Conservation (phyloP, 2,329 filamentous ascomycete genomes). For the Sarocladiaceae sp. region DNA sequence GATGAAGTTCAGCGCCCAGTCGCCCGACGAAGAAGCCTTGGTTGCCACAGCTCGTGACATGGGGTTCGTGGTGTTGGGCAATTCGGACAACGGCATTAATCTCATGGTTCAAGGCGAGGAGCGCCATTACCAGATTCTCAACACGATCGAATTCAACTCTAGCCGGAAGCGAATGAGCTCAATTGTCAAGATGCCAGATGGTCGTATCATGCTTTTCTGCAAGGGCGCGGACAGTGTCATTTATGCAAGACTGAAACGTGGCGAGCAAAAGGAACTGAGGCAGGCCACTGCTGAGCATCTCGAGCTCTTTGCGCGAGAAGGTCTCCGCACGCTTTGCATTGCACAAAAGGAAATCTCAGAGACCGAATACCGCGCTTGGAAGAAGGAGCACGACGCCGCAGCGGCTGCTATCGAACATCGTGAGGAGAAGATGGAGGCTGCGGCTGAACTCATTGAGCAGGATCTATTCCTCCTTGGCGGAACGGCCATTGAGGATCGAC, state of each 20-base stretch:
- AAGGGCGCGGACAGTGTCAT: slow-evolving; percentile 98
- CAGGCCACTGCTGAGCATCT: slow-evolving; percentile 85
- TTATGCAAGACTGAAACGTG: slow-evolving; percentile 81
- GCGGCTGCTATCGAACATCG: slow-evolving; percentile 79
- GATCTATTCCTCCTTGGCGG: slow-evolving; percentile 85
- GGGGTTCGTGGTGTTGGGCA: slow-evolving; percentile 87
- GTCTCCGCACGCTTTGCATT: slow-evolving; percentile 90
- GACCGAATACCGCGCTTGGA: slow-evolving; percentile 81
- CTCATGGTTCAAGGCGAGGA: slow-evolving; percentile 86
- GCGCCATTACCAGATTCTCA: slow-evolving; percentile 79
- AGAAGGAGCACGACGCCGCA: slow-evolving; percentile 79
- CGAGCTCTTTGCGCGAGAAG: slow-evolving; percentile 95
- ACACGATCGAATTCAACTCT: slow-evolving; percentile 96
- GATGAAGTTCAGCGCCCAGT: slow-evolving; percentile 96
- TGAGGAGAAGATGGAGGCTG: slow-evolving; percentile 88
- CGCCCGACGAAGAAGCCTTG: slow-evolving; percentile 90
- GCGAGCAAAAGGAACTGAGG: slow-evolving; percentile 81
- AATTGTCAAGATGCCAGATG: slow-evolving; percentile 91
- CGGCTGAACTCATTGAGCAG: slow-evolving; percentile 87
- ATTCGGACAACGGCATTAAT: slow-evolving; percentile 73
- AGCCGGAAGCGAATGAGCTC: slow-evolving; percentile 96
- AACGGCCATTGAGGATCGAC: slow-evolving; percentile 93
- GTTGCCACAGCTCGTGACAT: slow-evolving; percentile 93
- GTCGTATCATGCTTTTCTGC: slow-evolving; percentile 85
- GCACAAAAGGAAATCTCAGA: slow-evolving; percentile 78